phyloP scores from a whole-genome alignment of 2,329 filamentous ascomycete species.

The Microdochium bolleyi region DNA sequence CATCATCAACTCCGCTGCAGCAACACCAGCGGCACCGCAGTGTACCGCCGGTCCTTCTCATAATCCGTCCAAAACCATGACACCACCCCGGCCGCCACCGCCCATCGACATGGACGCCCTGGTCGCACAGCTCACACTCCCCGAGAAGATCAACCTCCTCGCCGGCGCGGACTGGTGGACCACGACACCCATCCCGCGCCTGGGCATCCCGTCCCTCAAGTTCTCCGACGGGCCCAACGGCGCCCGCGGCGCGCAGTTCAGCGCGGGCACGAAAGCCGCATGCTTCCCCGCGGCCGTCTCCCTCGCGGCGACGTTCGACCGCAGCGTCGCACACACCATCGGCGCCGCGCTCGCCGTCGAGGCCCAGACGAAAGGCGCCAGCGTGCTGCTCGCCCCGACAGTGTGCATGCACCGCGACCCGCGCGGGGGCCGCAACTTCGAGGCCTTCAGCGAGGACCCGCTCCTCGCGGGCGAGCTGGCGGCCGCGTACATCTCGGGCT shows the following conservation, averaged over 20 bases:
- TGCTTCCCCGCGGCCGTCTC: conserved; percentile 11
- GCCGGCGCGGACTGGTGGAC: background rate
- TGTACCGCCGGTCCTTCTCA: too few relatives aligned
- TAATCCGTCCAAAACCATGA: too few relatives aligned
- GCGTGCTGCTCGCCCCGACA: conserved; percentile 8
- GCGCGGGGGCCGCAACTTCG: conserved; percentile 57
- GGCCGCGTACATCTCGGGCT: conserved; percentile 37
- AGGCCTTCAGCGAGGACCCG: conserved; percentile 60
- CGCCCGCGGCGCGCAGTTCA: conserved; percentile 11
- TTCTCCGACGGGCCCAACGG: conserved; percentile 12
- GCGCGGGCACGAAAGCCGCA: conserved; percentile 8
- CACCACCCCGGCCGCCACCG: background rate
- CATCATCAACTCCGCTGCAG: too few relatives aligned
- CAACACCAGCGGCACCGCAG: too few relatives aligned
- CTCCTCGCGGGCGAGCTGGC: conserved; percentile 48
- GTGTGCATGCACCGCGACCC: conserved; percentile 24
- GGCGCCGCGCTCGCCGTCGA: conserved; percentile 16
- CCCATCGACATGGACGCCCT: background rate
- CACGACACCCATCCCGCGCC: background rate
- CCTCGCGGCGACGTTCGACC: conserved; percentile 19
- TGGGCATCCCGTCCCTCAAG: conserved; percentile 7
- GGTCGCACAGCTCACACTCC: background rate
- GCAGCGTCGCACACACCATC: conserved; percentile 12
- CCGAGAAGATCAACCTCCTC: background rate
- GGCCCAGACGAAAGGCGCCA: conserved; percentile 12